A percentile compares a stretch with the other conserved stretches of the same genome.
Evolutionary conservation across 78 protist species (phyloP).

Genomic region (Dictyostelium brefeldianum): DNA sequence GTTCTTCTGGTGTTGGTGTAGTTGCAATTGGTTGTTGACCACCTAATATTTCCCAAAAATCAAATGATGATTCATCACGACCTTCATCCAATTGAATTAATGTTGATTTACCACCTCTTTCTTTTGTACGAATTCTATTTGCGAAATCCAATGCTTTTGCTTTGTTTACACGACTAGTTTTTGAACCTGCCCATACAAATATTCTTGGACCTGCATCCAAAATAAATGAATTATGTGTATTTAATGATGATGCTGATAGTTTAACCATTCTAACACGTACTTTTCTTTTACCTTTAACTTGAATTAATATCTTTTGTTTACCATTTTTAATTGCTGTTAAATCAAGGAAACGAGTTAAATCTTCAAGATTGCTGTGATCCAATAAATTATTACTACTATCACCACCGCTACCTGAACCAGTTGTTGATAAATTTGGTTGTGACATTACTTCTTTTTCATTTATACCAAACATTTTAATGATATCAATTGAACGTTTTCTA

Average conservation of each 20-base stretch:
- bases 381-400: not conserved
- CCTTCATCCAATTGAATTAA: constrained; percentile 60
- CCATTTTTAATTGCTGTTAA: constrained; percentile 55
- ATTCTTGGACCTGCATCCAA: constrained; percentile 79
- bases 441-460: constrained; percentile 29
- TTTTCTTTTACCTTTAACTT: constrained; percentile 85
- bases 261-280: constrained; percentile 49
- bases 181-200: constrained; percentile 79
- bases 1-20: constrained; percentile 72
- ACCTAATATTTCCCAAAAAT: constrained; percentile 74
- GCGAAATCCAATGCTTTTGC: constrained; percentile 86
- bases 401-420: not conserved
- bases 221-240: constrained; percentile 71
- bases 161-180: constrained; percentile 62
- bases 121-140: constrained; percentile 76
- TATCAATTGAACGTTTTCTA: constrained; percentile 69
- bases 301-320: constrained; percentile 72
- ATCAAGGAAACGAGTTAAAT: constrained; percentile 18
- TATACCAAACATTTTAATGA: constrained; percentile 65
- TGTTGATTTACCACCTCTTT: constrained; percentile 76
- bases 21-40: not conserved
- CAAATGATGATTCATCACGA: constrained; percentile 32
- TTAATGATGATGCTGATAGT: constrained; percentile 53
- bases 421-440: not conserved
- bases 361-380: not conserved